A percentile compares a stretch with the other conserved stretches of the same genome.
Evolutionary conservation across 768 basidiomycete genomes (phyloP).

Genomic region (Glaciozyma martinii): DNA sequence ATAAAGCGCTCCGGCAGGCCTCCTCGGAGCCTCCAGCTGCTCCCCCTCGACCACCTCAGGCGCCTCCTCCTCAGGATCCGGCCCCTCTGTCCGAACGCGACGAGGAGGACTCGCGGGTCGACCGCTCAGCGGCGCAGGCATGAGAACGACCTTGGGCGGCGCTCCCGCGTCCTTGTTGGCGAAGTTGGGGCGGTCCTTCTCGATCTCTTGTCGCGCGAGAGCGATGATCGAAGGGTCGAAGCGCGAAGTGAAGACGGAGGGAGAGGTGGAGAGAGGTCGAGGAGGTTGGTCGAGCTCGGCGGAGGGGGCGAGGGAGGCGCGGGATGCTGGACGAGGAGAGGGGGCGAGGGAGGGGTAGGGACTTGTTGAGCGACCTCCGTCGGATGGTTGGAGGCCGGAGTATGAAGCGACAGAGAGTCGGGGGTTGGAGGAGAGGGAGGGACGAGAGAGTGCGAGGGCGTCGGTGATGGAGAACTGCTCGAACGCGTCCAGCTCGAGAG

Average conservation of each 20-base stretch:
- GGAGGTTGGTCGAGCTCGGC: background rate
- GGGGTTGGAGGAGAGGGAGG: background rate
- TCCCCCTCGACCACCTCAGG: background rate
- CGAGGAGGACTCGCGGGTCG: conserved; percentile 3
- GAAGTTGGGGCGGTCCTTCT: conserved; percentile 20
- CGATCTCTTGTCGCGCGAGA: conserved; percentile 7
- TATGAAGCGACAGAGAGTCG: background rate
- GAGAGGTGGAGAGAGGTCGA: conserved; percentile 3
- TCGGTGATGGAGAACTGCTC: background rate
- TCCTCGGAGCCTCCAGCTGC: background rate
- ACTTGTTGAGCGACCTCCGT: background rate
- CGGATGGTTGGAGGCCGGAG: background rate
- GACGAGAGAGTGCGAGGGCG: background rate
- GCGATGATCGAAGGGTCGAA: conserved; percentile 26
- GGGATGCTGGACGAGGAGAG: background rate
- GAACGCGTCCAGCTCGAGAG: conserved; percentile 1
- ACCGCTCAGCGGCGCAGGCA: conserved; percentile 26
- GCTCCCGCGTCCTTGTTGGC: conserved; percentile 14
- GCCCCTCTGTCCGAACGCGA: conserved; percentile 9
- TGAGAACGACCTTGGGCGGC: conserved; percentile 20
- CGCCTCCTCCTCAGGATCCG: background rate
- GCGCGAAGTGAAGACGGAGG: conserved; percentile 20
- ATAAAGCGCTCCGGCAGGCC: conserved; percentile 23
- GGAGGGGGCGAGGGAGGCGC: background rate
- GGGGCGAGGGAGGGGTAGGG: background rate